A percentile compares a stretch with the other conserved stretches of the same genome.
These are phyloP conservation scores for Chiua sp. DNA, from an alignment of 1,284 basidiomycete genomes.

Conservation along the genomic window DNA sequence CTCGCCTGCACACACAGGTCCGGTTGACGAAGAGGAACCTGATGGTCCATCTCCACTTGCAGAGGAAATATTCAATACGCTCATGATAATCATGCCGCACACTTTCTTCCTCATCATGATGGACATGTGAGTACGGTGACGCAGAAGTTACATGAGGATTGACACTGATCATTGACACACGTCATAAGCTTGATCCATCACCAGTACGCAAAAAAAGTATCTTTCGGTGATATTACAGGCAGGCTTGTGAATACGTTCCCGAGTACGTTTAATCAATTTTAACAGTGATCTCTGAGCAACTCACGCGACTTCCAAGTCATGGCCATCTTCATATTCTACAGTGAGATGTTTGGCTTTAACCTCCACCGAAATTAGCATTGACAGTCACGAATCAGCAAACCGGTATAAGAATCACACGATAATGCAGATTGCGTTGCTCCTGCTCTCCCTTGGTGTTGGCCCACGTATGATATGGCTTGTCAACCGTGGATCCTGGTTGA, in stretches of 20 bases:
- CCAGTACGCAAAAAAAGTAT: conserved; percentile 69
- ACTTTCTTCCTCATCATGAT: conserved; percentile 74
- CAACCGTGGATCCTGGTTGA: conserved; percentile 66
- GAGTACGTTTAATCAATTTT: conserved; percentile 51
- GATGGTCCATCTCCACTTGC: conserved; percentile 52
- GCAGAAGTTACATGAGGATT: not conserved
- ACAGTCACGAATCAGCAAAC: conserved; percentile 48
- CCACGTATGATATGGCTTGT: conserved; percentile 72
- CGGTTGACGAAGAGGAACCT: conserved; percentile 25
- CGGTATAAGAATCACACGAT: conserved; percentile 61
- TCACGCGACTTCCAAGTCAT: conserved; percentile 52
- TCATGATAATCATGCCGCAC: conserved; percentile 69
- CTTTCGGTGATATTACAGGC: conserved; percentile 51
- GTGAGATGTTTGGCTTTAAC: conserved; percentile 46
- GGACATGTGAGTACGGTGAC: conserved; percentile 66
- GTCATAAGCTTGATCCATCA: conserved; percentile 68
- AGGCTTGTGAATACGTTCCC: conserved; percentile 68
- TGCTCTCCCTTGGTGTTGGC: conserved; percentile 61
- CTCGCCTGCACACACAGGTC: not conserved
- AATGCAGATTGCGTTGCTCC: conserved; percentile 61
- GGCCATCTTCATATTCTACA: conserved; percentile 77
- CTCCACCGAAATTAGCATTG: not conserved
- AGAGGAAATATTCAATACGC: conserved; percentile 72
- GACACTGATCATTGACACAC: conserved; percentile 3
- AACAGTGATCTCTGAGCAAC: not conserved